These are phyloP conservation scores for Strigomonas galati DNA, from an alignment of 208 protist species.

Conservation along the genomic window DNA sequence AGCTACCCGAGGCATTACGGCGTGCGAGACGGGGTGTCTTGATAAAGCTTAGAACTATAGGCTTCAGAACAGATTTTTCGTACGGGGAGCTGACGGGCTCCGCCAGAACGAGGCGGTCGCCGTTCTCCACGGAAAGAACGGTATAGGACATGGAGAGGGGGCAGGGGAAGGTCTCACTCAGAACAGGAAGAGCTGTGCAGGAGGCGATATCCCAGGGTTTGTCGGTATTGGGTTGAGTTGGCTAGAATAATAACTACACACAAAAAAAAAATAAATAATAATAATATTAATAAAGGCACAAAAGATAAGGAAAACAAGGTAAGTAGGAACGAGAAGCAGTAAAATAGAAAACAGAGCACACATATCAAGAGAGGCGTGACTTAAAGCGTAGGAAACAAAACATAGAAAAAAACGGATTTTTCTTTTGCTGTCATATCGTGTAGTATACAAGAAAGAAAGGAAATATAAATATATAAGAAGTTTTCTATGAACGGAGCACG, in stretches of 20 bases:
- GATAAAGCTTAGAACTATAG: slow-evolving; percentile 84
- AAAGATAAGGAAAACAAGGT: slow-evolving; percentile 5
- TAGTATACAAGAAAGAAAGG: too few relatives aligned
- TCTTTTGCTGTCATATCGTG: not conserved
- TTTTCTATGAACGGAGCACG: too few relatives aligned
- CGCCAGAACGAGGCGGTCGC: slow-evolving; percentile 81
- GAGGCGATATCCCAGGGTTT: not conserved
- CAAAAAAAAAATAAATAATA: slow-evolving; percentile 12
- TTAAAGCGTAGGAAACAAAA: too few relatives aligned
- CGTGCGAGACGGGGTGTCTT: slow-evolving; percentile 69
- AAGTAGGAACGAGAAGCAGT: too few relatives aligned
- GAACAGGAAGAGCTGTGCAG: not conserved
- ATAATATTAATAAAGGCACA: slow-evolving; percentile 10
- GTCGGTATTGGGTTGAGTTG: not conserved
- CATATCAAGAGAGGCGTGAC: too few relatives aligned
- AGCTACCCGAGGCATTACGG: slow-evolving; percentile 52
- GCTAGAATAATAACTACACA: not conserved
- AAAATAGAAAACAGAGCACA: too few relatives aligned
- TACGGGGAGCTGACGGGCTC: slow-evolving; percentile 36
- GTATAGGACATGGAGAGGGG: slow-evolving; percentile 80
- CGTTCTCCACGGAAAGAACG: slow-evolving; percentile 81
- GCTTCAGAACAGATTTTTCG: slow-evolving; percentile 58
- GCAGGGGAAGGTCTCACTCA: too few relatives aligned
- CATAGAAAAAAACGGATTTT: not conserved
- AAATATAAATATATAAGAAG: too few relatives aligned